Evolutionary conservation across 257 asterid species (phyloP).

Genomic region (Solanum etuberosum): DNA sequence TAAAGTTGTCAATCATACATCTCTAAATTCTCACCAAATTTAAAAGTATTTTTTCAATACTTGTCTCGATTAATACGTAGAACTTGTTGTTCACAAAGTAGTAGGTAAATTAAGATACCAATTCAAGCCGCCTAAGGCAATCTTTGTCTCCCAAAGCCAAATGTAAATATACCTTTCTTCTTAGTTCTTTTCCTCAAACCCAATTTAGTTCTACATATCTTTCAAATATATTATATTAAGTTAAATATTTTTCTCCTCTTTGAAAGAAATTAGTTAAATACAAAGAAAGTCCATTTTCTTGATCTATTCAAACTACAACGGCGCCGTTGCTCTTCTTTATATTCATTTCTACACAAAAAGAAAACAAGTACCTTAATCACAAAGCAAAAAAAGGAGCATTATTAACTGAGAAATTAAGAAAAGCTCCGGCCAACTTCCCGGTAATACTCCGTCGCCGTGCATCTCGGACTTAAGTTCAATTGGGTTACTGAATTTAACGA

Average conservation of each 20-base stretch:
- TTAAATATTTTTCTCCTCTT: not conserved
- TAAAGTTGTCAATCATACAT: no score
- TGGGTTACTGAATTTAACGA: not conserved
- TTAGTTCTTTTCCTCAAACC: not conserved
- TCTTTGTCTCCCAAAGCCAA: not conserved
- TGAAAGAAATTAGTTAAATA: not conserved
- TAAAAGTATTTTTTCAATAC: rapidly evolving
- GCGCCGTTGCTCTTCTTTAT: not conserved
- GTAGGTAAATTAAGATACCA: not conserved
- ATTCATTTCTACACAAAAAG: not conserved
- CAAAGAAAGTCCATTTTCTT: not conserved
- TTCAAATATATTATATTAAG: not conserved
- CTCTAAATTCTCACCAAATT: no score
- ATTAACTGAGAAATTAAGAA: not conserved
- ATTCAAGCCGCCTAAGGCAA: not conserved
- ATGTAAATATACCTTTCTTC: not conserved
- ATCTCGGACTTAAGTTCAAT: not conserved
- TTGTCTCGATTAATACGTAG: rapidly evolving
- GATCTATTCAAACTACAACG: constrained; percentile 8
- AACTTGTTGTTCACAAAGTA: not conserved
- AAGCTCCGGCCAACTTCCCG: not conserved
- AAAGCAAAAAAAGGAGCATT: not conserved
- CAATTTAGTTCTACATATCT: not conserved
- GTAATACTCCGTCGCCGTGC: not conserved
- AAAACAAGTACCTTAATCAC: not conserved